A percentile compares a stretch with the other conserved stretches of the same genome.
phyloP scores from a whole-genome alignment of 1,284 basidiomycete species.

The Austroboletus niveus region DNA sequence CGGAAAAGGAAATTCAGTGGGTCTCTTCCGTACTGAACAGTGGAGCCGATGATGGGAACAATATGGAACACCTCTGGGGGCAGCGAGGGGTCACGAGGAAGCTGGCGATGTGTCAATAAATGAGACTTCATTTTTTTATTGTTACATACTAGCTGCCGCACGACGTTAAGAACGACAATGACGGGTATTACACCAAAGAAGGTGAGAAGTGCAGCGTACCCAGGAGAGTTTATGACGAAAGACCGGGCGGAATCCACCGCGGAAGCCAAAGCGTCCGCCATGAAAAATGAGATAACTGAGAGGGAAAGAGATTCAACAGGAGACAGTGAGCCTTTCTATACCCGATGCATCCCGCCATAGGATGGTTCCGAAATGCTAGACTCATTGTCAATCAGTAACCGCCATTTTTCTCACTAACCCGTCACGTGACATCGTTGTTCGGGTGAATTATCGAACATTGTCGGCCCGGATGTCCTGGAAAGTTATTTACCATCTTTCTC shows the following conservation, averaged over 20 bases:
- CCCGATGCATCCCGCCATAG: too few species aligned
- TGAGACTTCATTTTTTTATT: too few species aligned
- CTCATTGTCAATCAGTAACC: too few species aligned
- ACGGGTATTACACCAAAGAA: neutral
- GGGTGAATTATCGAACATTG: too few species aligned
- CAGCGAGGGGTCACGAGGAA: constrained; percentile 53
- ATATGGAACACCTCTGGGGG: constrained; percentile 82
- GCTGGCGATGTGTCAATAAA: neutral
- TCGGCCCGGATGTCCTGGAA: too few species aligned
- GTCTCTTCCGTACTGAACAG: constrained; percentile 74
- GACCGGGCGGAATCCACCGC: neutral
- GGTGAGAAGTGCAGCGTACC: neutral
- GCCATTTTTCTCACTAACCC: too few species aligned
- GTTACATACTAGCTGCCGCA: neutral
- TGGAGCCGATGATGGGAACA: constrained; percentile 76
- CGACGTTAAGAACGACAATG: neutral
- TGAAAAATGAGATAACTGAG: neutral
- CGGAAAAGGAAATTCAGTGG: constrained; percentile 75
- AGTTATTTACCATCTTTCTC: too few species aligned
- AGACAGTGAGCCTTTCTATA: neutral
- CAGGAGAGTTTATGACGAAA: neutral
- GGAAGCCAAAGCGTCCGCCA: neutral
- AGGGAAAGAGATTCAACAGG: neutral
- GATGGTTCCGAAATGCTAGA: too few species aligned
- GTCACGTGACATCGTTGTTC: too few species aligned